Evolutionary conservation across 345 rosid species (phyloP).

Genomic region (Acer campestre): DNA sequence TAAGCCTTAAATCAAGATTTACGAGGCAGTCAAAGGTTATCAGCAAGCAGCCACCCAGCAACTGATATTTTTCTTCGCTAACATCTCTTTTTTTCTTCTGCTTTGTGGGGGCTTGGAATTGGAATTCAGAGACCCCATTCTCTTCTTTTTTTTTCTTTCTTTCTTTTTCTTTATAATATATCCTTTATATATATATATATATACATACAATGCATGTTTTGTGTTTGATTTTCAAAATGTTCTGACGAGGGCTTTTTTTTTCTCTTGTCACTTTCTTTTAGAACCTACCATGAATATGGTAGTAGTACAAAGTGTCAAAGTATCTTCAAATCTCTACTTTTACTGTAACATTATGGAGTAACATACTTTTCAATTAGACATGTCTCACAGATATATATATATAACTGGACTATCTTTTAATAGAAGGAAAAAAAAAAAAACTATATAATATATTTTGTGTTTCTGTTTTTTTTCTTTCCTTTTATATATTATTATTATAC

Average conservation of each 20-base stretch:
- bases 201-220: background rate
- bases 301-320: too few relatives aligned
- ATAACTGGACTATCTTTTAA: too few relatives aligned
- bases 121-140: slow-evolving; percentile 21
- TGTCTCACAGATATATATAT: background rate
- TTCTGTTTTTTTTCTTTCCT: too few relatives aligned
- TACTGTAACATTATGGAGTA: background rate
- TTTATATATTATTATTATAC: too few relatives aligned
- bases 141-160: slow-evolving; percentile 9
- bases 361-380: background rate
- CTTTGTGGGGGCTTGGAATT: slow-evolving; percentile 14
- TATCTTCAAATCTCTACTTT: too few relatives aligned
- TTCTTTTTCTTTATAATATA: background rate
- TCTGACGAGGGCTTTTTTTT: background rate
- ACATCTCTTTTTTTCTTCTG: slow-evolving; percentile 15
- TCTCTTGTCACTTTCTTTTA: slow-evolving; percentile 24
- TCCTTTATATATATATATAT: background rate
- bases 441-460: too few relatives aligned
- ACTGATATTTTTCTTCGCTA: slow-evolving; percentile 10
- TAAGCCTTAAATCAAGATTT: slow-evolving; percentile 24
- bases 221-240: slow-evolving; percentile 7
- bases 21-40: slow-evolving; percentile 53
- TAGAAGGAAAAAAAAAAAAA: too few relatives aligned
- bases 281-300: background rate
- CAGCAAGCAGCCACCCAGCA: background rate